A percentile compares a stretch with the other conserved stretches of the same genome.
These are phyloP conservation scores for Vitis rupestris DNA, from an alignment of 164 flowering plant species.

Conservation along the genomic window DNA sequence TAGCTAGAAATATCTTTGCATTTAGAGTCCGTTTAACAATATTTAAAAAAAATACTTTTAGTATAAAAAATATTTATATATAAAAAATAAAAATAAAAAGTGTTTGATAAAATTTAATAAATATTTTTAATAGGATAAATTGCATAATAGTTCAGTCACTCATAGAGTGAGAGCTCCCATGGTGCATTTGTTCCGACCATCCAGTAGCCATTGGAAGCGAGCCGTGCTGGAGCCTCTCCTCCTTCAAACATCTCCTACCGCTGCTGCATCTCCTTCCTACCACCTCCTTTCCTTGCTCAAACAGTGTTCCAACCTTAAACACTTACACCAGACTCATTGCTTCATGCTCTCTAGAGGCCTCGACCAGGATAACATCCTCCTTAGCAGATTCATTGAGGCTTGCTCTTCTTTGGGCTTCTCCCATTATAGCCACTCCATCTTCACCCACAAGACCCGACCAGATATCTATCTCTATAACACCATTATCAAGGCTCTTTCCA, in stretches of 20 bases:
- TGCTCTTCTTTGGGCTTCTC: conserved; percentile 36
- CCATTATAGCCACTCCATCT: conserved; percentile 33
- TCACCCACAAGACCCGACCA: conserved; percentile 24
- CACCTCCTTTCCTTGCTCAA: conserved; percentile 31
- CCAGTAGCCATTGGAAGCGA: too few species aligned
- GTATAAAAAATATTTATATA: too few species aligned
- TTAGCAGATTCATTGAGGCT: conserved; percentile 37
- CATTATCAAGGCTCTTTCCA: conserved; percentile 44
- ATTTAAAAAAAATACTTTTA: too few species aligned
- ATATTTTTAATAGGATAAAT: too few species aligned
- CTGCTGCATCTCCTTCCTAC: conserved; percentile 57
- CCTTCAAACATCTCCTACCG: conserved; percentile 5
- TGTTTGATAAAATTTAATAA: too few species aligned
- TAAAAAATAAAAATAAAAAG: too few species aligned
- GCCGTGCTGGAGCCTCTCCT: conserved; percentile 4
- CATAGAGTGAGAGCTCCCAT: too few species aligned
- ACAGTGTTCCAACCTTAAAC: conserved; percentile 33
- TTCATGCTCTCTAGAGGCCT: conserved; percentile 45
- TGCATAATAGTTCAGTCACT: too few species aligned
- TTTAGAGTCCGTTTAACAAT: too few species aligned
- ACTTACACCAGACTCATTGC: conserved; percentile 43
- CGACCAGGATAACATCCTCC: conserved; percentile 34
- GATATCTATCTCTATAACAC: conserved; percentile 45
- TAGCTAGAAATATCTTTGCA: too few species aligned
- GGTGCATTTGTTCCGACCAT: too few species aligned